Base-by-base conservation (phyloP, 257 asterid species). In the Solanum paucissectum region DNA sequence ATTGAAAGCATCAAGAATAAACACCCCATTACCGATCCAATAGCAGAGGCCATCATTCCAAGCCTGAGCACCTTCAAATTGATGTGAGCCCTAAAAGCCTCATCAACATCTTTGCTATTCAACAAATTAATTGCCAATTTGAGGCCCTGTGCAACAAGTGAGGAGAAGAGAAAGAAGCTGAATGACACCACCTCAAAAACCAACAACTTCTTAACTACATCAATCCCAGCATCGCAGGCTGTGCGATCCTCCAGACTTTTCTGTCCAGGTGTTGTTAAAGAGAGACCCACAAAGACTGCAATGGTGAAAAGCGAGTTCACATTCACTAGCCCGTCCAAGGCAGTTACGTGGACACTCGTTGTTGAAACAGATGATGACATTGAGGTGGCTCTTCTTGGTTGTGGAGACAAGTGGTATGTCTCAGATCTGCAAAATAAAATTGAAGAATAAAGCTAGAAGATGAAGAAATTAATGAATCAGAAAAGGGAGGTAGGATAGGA, bases 1-100 rank as follows among this genome's bases (percentile, higher is more conserved):
- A 97, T 95, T 3, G 99, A 95, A 83, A 97, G 93, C 98, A 97
- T 92, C 91, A 95, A 37, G 88, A 97, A 95, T 93, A 97, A 29
- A 92, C 99, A 95, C 7, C 99, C 99, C 94, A 95, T 92, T 34
- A 97, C 98, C 7, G 99, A 96, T 2, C 98, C 99, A 6, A 92
- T 64, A 0, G 99, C 99, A 3, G 98, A 95, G 2, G 91, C 98
- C 93, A 96, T 33, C 98, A 96, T 96, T 25, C 99, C 99, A 27
- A 93, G 94, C 87, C 98, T 90, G 89, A 97, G 88, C 34, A 96
- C 96, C 91, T 88, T 93, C 66, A 91, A 8, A 87, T 93, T 97
- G 64, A 97, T 95, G 66, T 95, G 96, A 11, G 98, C 99, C 71
- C 94, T 89, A 20, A 95, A 95, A 18, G 93, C 92, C 87, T 96